Base-by-base conservation (phyloP, 2,329 filamentous ascomycete species). In the Ascochyta viciae-villosae region DNA sequence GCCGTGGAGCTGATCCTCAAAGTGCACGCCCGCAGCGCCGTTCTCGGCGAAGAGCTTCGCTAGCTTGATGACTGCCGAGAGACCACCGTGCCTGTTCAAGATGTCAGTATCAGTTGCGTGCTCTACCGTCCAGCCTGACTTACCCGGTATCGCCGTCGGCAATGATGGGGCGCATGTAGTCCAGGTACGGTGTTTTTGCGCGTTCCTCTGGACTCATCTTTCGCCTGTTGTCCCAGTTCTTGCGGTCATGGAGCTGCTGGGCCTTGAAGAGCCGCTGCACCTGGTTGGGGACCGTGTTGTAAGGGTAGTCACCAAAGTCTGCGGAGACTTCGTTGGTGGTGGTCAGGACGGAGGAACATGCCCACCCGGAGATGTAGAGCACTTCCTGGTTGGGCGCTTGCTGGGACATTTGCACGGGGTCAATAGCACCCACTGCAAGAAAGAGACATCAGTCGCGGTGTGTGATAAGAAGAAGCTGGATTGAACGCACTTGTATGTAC, bases 351-450 rank as follows among this genome's bases (percentile, higher is more conserved):
- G 92, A 94, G 0, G 94, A 98, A 79, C 95, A 98, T 5, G 95
- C 95, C 95, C 95, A 99, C 60, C 95, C 95, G 0, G 93, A 97
- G 61, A 99, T 83, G 78, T 99, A 99, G 41, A 99, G 84, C 16
- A 97, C 90, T 76, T 99, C 94, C 75, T 98, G 95, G 78, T 98
- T 91, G 6, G 91, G 86, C 15, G 95, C 95, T 81, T 98, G 95
- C 77, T 99, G 95, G 44, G 95, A 96, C 95, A 99, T 98, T 80
- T 99, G 95, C 10, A 98, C 88, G n/a, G 95, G 95, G 73, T 99
- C 95, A 77, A 99, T 96, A 57, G 93, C 95, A 66, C 95, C 95
- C 90, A 99, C 91, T 94, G 60, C 27, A 53, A 31, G 50, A 33
- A 16, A 23, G 35, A 53, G 22, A 35, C 7, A 73, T 74, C 69